A percentile compares a stretch with the other conserved stretches of the same genome.
Conservation (phyloP, 306 rosid genomes). For the Cucumis melo region DNA sequence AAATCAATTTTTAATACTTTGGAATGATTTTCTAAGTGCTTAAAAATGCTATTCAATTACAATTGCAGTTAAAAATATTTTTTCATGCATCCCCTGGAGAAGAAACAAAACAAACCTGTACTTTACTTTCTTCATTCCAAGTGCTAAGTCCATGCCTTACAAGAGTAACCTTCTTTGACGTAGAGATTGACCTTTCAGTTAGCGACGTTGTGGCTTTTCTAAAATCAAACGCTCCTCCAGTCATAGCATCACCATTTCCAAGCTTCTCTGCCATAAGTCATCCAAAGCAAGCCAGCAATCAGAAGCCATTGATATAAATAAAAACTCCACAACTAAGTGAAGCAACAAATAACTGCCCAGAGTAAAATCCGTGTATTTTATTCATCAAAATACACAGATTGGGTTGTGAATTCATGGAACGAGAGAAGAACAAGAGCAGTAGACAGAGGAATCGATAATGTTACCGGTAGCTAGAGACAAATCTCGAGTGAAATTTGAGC, state of each 20-base stretch:
- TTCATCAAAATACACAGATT: not conserved
- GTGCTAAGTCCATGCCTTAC: slow-evolving; percentile 63
- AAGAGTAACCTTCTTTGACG: slow-evolving; percentile 57
- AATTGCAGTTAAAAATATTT: no score
- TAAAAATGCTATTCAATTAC: no score
- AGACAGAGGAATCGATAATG: not conserved
- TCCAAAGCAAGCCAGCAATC: not conserved
- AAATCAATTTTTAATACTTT: no score
- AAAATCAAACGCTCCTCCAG: slow-evolving; percentile 69
- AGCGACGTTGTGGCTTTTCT: slow-evolving; percentile 45
- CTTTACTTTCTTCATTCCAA: slow-evolving; percentile 64
- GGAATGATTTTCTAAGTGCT: no score
- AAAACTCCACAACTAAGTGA: not conserved
- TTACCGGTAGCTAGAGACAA: slow-evolving; percentile 13
- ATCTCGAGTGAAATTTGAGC: slow-evolving; percentile 15
- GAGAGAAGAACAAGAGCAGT: not conserved
- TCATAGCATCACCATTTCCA: slow-evolving; percentile 21
- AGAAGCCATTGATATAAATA: not conserved
- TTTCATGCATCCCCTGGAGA: not conserved
- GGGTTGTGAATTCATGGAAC: not conserved
- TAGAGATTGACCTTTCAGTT: slow-evolving; percentile 29
- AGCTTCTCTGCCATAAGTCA: slow-evolving; percentile 23
- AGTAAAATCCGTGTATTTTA: not conserved
- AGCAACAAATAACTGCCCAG: not conserved
- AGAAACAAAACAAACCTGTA: slow-evolving; percentile 30